Base-by-base conservation (phyloP, 2,329 filamentous ascomycete genomes). In the Emericellopsis cladophorae region DNA sequence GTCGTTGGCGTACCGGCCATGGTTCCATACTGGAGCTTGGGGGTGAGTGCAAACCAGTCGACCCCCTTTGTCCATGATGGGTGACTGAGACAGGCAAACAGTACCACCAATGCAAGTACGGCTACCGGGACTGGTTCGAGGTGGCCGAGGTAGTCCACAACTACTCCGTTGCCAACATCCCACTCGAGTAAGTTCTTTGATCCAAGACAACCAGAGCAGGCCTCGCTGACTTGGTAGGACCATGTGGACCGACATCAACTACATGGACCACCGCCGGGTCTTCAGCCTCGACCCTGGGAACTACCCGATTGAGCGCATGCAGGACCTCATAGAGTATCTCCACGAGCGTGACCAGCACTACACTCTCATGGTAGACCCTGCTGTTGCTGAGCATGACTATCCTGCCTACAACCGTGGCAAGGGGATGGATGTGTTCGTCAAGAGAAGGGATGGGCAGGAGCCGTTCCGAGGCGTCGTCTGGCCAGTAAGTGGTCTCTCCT, bases 81-180 rank as follows among this genome's bases (percentile, higher is more conserved):
- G 18, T 21, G 18, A 21, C 18, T 21, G 18, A 21, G 5, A 21
- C 5, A 21, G 18, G 18, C 18, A 21, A 12, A 32, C 31, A 32
- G 31, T 90, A 73, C 54, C 86, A 93, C 48, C 85, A 93, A 55
- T 90, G 84, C 51, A 72, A 83, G 44, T 92, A 85, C 79, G 86
- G 85, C 1, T 92, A 92, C 55, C 64, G 70, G 31, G 86, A 84
- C 50, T 87, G 81, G 77, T 72, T 74, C 1, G 68, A 76, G 24
- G 53, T 86, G 4, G 70, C 81, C 46, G 72, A 77, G 39, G 79
- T 85, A 1, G 70, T 85, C 5, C 72, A 75, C 44, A 79, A 76
- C 55, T 85, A 84, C 58, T 72, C 68, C 29, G 65, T 66, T 38
- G 73, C 75, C 33, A 61, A 66, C n/a, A 85, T 88, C 42, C 81